Percentiles rank a stretch among this genome's conserved stretches.
These are phyloP conservation scores for Neurospora sp. DNA, from an alignment of 2,329 filamentous ascomycete genomes.

Conservation along the genomic window DNA sequence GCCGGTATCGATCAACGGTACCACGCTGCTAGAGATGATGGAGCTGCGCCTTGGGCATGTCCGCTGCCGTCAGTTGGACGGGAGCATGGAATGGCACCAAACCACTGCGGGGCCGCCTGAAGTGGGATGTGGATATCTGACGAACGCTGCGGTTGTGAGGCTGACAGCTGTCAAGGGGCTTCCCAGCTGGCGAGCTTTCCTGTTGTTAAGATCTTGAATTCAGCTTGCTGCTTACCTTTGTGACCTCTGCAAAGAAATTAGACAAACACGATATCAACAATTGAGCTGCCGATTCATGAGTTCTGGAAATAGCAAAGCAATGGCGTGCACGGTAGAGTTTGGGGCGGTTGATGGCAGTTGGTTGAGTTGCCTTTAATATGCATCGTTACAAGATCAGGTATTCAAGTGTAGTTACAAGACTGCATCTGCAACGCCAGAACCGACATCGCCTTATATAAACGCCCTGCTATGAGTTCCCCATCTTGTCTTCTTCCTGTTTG, in stretches of 20 bases:
- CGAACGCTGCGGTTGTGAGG: not conserved
- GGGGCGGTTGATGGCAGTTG: not conserved
- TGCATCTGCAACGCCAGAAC: not conserved
- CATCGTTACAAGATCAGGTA: not conserved
- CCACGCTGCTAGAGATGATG: not conserved
- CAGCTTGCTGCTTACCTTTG: not conserved
- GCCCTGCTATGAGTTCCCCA: slow-evolving; percentile 7
- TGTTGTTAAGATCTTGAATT: not conserved
- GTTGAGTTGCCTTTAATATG: not conserved
- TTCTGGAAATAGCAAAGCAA: not conserved
- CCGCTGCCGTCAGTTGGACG: not conserved
- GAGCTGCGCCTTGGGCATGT: not conserved
- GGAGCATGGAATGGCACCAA: not conserved
- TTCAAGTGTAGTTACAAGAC: not conserved
- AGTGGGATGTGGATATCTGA: not conserved
- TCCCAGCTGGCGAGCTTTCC: not conserved
- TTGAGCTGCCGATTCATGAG: not conserved
- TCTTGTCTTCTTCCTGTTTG: not conserved
- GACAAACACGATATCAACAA: not conserved
- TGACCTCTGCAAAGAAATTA: not conserved
- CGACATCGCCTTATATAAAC: slow-evolving; percentile 2
- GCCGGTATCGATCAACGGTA: not conserved
- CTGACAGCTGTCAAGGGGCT: not conserved
- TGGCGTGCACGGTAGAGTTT: not conserved
- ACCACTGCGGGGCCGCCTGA: not conserved